Evolutionary conservation across 2,329 filamentous ascomycete species (phyloP), one percentile per base, ranked within the genome.

Genomic region (Colletotrichum kahawae): DNA sequence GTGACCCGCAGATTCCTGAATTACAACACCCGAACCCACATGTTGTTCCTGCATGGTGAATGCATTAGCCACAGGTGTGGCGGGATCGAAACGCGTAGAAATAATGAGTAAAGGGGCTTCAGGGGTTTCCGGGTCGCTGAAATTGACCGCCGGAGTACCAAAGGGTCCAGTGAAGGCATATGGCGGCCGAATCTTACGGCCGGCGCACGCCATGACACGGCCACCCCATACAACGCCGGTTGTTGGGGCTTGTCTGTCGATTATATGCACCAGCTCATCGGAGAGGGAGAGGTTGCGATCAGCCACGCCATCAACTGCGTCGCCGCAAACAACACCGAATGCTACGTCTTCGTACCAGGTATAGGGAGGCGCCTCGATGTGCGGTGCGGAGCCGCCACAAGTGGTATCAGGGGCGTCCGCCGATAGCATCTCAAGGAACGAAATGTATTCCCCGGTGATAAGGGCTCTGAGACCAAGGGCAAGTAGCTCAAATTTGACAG

Each of bases 11-110:
- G n/a, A 34, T 24, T 68, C 65, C 31, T 68, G 65, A 14, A 71
- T 48, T 6, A 71, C 60, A 14, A 71, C 31, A 34, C 60, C 16
- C 18, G 60, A 59, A 4, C 54, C 62, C 4, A 18, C 5, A 24
- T 71, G 60, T 7, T 79, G 31, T 78, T 82, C 56, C 77, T 33
- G 18, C n/a, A 59, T 6, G 2, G 31, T 18, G 6, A 66, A 7
- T 4, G 84, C 84, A 69, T 83, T 84, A 14, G 81, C 74, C 48
- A 82, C 76, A 34, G 85, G 85, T 33, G 85, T 87, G 13, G 86
- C 82, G 12, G 86, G 85, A 65, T 86, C 85, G 7, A 82, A 80
- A 14, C 78, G 71, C 70, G 82, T 83, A 29, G 82, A 80, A 5
- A 85, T 71, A 75, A 85, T 85, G 29, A 87, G 75, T 31, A 87